Base-by-base conservation (phyloP, 2,329 filamentous ascomycete genomes). In the Gremmenia infestans region DNA sequence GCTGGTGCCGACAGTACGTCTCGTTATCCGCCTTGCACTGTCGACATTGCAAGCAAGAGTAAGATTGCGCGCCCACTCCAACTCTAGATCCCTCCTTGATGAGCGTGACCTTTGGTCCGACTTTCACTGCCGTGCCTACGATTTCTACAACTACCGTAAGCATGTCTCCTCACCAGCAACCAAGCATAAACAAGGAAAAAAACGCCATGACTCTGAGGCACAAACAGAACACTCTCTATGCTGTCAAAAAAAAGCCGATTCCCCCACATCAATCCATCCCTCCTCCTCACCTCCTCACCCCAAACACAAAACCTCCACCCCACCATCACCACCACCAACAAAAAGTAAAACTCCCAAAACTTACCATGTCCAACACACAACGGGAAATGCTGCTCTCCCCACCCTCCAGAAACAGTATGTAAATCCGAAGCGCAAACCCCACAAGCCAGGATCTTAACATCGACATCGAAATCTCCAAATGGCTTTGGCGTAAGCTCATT, bases 401-500 rank as follows among this genome's bases (percentile, higher is more conserved):
- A 80, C 48, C 77, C 77, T 60, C 85, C 84, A 66, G 72, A 83
- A 69, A 89, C 80, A 57, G 83, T 89, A 73, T 89, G 87, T 48
- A 88, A 76, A 68, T 91, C 87, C 63, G 82, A 87, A 63, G 86
- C 83, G 70, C 87, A 91, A 52, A 91, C 79, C 68, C 89, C 88
- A 68, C 89, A 93, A 69, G 82, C 86, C 63, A 91, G 85, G 67
- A 96, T 87, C 77, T 92, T 88, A 73, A 96, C 83, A 70, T 96
- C 91, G 66, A 96, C 83, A 70, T 96, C 91, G 72, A 89, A 81
- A 70, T 92, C 89, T 62, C 87, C 89, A 70, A 95, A 95, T 17
- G 88, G 88, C 77, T 95, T 94, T 56, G 92, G 85, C 65, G 85
- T 81, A 77, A 90, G 91, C 77, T 92, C 67, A 32, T 67, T 68